A percentile compares a stretch with the other conserved stretches of the same genome.
Evolutionary conservation across 2,329 filamentous ascomycete genomes (phyloP).

Genomic region (Sordariomycetes sp.): DNA sequence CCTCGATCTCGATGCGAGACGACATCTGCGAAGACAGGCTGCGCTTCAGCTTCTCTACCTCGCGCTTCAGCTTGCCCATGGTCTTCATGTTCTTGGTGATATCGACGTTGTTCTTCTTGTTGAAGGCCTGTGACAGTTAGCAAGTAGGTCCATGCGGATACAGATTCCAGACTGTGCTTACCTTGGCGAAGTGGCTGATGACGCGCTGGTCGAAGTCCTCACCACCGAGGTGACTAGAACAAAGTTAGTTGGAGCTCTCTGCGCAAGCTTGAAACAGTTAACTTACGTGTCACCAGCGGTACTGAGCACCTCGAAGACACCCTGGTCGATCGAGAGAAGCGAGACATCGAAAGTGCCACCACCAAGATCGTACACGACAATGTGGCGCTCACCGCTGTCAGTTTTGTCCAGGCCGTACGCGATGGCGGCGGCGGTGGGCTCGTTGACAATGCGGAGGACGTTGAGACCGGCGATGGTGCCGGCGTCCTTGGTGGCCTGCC

Average conservation of each 20-base stretch:
- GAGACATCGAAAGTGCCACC: slow-evolving; percentile 93
- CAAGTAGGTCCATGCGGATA: neutral
- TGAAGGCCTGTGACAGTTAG: slow-evolving; percentile 48
- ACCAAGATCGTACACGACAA: slow-evolving; percentile 88
- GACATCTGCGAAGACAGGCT: slow-evolving; percentile 91
- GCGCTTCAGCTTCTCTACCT: slow-evolving; percentile 99
- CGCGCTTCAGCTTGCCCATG: slow-evolving; percentile 99
- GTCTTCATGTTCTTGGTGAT: slow-evolving; percentile 91
- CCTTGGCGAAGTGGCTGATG: slow-evolving; percentile 87
- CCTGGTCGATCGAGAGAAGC: slow-evolving; percentile 79
- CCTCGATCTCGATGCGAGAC: slow-evolving; percentile 90
- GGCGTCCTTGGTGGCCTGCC: slow-evolving; percentile 93
- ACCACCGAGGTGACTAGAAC: slow-evolving; percentile 69
- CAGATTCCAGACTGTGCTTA: slow-evolving; percentile 14
- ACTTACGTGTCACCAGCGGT: slow-evolving; percentile 75
- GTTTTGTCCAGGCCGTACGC: slow-evolving; percentile 89
- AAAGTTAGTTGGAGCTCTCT: no score
- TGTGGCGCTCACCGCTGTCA: slow-evolving; percentile 66
- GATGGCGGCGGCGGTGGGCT: slow-evolving; percentile 89
- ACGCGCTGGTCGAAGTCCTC: slow-evolving; percentile 98
- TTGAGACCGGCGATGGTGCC: slow-evolving; percentile 86
- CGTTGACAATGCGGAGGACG: slow-evolving; percentile 92
- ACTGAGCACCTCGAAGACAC: slow-evolving; percentile 88
- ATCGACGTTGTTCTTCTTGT: slow-evolving; percentile 93
- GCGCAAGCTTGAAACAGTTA: no score